Conservation (phyloP, 257 asterid species). For the Solanum ossicruentum region DNA sequence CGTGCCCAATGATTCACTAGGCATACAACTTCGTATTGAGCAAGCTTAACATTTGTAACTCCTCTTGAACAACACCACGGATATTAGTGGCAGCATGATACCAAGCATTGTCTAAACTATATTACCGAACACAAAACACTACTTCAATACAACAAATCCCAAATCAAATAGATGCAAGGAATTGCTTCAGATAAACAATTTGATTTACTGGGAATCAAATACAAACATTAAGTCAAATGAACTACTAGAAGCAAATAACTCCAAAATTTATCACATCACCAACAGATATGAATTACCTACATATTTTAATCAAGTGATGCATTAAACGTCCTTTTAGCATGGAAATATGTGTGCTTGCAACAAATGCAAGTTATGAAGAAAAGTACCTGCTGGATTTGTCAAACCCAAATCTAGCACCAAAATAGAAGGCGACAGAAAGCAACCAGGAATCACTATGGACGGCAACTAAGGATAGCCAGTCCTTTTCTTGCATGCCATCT, state of each 20-base stretch:
- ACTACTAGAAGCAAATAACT: background rate
- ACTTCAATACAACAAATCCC: background rate
- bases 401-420: conserved; percentile 52
- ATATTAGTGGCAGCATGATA: background rate
- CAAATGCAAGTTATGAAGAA: background rate
- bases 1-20: background rate
- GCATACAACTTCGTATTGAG: background rate
- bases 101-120: background rate
- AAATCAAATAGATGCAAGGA: background rate
- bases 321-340: background rate
- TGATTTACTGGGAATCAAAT: background rate
- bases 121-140: background rate
- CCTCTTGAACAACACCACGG: background rate
- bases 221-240: background rate
- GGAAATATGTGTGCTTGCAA: background rate
- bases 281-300: background rate
- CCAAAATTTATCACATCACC: background rate
- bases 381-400: conserved; percentile 42
- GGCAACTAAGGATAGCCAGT: conserved; percentile 55
- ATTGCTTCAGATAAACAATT: background rate
- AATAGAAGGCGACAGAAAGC: conserved; percentile 43
- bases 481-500: conserved; percentile 52
- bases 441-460: conserved; percentile 62
- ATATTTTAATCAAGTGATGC: background rate
- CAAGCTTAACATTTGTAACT: background rate